Percentiles rank a stretch among this genome's conserved stretches.
phyloP scores from a whole-genome alignment of 495 filamentous ascomycete genomes.

The Opeltia flavorubescens region DNA sequence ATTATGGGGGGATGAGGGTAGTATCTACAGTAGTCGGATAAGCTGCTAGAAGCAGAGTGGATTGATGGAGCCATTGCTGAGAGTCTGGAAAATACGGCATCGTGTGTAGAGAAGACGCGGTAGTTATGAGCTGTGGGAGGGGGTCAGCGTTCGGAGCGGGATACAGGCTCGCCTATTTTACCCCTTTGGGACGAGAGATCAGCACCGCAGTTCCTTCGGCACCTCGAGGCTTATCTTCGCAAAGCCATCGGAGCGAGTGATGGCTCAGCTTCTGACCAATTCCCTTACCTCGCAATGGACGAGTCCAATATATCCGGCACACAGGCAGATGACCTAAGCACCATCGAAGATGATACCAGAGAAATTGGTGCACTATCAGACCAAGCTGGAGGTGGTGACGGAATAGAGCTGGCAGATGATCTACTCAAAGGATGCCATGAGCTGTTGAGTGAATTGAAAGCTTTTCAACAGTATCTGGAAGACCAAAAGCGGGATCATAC shows the following conservation, averaged over 20 bases:
- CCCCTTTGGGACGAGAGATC: not conserved
- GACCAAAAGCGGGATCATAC: constrained; percentile 30
- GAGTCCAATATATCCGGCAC: not conserved
- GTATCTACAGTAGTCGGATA: constrained; percentile 46
- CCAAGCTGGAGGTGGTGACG: not conserved
- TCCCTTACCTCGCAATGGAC: not conserved
- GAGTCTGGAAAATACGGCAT: constrained; percentile 51
- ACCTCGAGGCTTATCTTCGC: no score
- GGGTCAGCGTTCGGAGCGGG: not conserved
- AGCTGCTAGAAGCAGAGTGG: constrained; percentile 45
- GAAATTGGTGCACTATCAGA: not conserved
- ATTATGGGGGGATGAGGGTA: not conserved
- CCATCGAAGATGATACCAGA: not conserved
- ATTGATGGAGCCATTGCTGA: constrained; percentile 51
- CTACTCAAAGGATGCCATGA: constrained; percentile 28
- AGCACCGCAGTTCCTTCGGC: not conserved
- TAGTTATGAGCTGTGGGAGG: no score
- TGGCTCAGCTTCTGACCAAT: no score
- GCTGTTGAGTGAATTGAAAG: constrained; percentile 33
- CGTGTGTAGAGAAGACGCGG: not conserved
- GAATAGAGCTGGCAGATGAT: constrained; percentile 9
- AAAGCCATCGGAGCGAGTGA: no score
- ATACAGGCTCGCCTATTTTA: not conserved
- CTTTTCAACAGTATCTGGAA: constrained; percentile 28
- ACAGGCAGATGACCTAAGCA: not conserved